These are phyloP conservation scores for Nemania abortiva DNA, from an alignment of 2,329 filamentous ascomycete species.

Conservation along the genomic window DNA sequence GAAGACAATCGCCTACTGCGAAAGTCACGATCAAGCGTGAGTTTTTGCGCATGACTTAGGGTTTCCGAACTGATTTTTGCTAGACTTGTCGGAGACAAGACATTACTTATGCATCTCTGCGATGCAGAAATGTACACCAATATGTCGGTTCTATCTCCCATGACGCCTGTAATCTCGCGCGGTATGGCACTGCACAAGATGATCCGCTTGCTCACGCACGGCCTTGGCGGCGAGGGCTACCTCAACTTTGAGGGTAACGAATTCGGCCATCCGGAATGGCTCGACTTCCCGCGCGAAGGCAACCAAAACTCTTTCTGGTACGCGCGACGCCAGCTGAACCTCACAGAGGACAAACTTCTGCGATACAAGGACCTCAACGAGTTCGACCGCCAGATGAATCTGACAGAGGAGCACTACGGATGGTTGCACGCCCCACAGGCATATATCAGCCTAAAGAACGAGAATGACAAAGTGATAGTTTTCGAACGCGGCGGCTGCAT, in stretches of 20 bases:
- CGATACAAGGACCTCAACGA: conserved; percentile 93
- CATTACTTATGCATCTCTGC: conserved; percentile 97
- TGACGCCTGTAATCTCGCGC: conserved; percentile 89
- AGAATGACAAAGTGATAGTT: conserved; percentile 92
- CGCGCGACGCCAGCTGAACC: conserved; percentile 90
- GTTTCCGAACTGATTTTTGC: conserved; percentile 40
- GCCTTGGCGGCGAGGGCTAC: conserved; percentile 93
- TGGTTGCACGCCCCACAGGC: conserved; percentile 90
- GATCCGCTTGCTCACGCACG: conserved; percentile 93
- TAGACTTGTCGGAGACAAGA: conserved; percentile 95
- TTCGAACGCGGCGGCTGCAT: conserved; percentile 92
- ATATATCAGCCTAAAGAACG: conserved; percentile 93
- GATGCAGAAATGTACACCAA: conserved; percentile 98
- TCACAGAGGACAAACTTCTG: conserved; percentile 85
- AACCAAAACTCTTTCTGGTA: conserved; percentile 96
- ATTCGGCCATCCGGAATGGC: conserved; percentile 98
- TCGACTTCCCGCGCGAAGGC: conserved; percentile 95
- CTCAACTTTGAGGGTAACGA: conserved; percentile 99
- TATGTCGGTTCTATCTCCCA: conserved; percentile 88
- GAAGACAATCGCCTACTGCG: conserved; percentile 97
- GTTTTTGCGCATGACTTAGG: conserved; percentile 52
- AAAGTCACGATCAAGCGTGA: conserved; percentile 97
- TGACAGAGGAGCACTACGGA: conserved; percentile 86
- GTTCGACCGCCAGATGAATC: conserved; percentile 93
- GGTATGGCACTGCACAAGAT: conserved; percentile 96